Percentiles rank a stretch among this genome's conserved stretches.
phyloP scores from a whole-genome alignment of 441 rosid genomes.

The Melastoma candidum region DNA sequence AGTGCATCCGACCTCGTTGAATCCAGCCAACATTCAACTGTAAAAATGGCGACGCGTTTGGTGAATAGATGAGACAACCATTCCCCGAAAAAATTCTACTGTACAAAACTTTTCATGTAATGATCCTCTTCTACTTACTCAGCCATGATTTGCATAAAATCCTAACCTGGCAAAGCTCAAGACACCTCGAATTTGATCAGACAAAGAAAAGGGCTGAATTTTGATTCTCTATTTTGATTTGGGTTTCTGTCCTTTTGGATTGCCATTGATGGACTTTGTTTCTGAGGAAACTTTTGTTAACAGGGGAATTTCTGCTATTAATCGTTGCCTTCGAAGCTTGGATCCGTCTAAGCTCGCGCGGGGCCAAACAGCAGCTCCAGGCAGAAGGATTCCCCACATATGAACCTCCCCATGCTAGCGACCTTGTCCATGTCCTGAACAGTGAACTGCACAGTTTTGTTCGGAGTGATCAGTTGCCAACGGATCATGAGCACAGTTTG shows the following conservation, averaged over 20 bases:
- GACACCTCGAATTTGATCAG: no score
- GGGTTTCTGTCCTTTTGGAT: no score
- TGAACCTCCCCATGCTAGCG: conserved; percentile 53
- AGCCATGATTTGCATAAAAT: conserved; percentile 10
- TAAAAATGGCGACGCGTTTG: no score
- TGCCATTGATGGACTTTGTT: no score
- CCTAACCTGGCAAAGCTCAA: no score
- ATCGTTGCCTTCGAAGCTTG: conserved; percentile 6
- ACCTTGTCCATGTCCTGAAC: conserved; percentile 63
- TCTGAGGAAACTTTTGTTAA: no score
- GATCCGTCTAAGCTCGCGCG: conserved; percentile 20
- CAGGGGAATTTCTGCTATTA: no score
- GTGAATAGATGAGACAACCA: no score
- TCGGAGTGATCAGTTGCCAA: not conserved
- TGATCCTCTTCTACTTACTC: conserved; percentile 5
- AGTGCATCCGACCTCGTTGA: no score
- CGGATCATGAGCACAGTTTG: not conserved
- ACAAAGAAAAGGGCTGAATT: no score
- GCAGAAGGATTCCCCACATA: conserved; percentile 70
- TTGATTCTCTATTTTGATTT: no score
- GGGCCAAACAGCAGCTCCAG: conserved; percentile 81
- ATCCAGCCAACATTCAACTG: no score
- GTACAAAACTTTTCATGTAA: conserved; percentile 17
- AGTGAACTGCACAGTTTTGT: conserved; percentile 36
- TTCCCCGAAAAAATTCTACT: conserved; percentile 1